Evolutionary conservation across 352 stramenopile species (phyloP).

Genomic region (Phytophthora syringae): DNA sequence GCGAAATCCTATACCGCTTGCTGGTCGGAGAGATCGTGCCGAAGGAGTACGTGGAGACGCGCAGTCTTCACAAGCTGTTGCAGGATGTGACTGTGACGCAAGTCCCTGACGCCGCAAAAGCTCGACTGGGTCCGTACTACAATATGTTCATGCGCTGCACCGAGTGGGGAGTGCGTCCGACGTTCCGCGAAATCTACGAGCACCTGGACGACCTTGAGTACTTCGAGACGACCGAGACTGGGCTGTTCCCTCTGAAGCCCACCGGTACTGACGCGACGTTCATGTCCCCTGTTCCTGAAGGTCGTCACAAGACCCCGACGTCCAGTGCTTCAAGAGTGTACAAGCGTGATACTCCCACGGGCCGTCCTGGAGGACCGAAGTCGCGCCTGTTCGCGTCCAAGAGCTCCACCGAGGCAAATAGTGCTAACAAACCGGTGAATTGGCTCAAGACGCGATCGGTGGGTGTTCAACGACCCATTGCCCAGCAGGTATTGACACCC

Average conservation of each 20-base stretch:
- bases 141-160: constrained; percentile 78
- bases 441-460: constrained; percentile 84
- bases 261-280: constrained; percentile 46
- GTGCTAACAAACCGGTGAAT: constrained; percentile 70
- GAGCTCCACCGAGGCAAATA: constrained; percentile 43
- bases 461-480: constrained; percentile 12
- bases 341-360: constrained; percentile 63
- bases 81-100: constrained; percentile 77
- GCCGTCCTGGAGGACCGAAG: constrained; percentile 34
- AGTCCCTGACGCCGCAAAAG: constrained; percentile 60
- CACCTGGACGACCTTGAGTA: constrained; percentile 80
- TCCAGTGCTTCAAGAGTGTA: constrained; percentile 61
- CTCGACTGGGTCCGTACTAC: constrained; percentile 69
- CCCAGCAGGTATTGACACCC: constrained; percentile 47
- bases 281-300: constrained; percentile 62
- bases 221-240: constrained; percentile 81
- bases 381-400: constrained; percentile 55
- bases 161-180: constrained; percentile 78
- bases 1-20: constrained; percentile 82
- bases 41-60: constrained; percentile 70
- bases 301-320: constrained; percentile 40
- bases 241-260: constrained; percentile 80
- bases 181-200: constrained; percentile 82
- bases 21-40: constrained; percentile 85
- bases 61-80: constrained; percentile 76